Conservation (phyloP, 305 asterid genomes). For the Fraxinus nigra region DNA sequence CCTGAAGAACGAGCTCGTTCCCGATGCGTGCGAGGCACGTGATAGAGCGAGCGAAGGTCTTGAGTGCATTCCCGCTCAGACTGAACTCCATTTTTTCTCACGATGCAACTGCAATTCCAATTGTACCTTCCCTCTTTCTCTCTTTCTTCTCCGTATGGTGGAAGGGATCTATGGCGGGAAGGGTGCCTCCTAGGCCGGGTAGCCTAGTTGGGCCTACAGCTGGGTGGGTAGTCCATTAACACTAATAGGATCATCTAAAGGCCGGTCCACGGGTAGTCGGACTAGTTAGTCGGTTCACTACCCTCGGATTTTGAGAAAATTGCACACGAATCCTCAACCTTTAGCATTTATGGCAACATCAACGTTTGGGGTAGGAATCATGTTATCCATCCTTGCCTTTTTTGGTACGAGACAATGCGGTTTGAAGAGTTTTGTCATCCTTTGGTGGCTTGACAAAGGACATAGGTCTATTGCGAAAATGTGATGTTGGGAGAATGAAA, state of each 20-base stretch:
- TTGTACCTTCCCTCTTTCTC: background rate
- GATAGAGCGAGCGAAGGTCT: constrained; percentile 76
- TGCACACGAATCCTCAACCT: background rate
- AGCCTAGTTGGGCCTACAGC: background rate
- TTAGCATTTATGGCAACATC: background rate
- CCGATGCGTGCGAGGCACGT: constrained; percentile 93
- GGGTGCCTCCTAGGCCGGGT: background rate
- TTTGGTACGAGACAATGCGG: background rate
- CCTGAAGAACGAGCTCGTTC: constrained; percentile 77
- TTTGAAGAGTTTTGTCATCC: background rate
- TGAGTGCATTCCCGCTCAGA: constrained; percentile 73
- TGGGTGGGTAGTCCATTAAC: background rate
- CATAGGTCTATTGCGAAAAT: background rate
- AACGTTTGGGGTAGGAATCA: background rate
- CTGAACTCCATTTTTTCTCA: constrained; percentile 63
- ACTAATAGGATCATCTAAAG: background rate
- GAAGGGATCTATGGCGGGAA: constrained; percentile 14
- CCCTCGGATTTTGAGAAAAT: background rate
- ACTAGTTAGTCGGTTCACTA: background rate
- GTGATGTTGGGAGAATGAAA: background rate
- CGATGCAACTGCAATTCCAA: background rate
- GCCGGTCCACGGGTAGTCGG: background rate
- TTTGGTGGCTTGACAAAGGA: background rate
- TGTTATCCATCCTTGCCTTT: background rate
- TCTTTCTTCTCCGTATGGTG: background rate